Evolutionary conservation across 2,329 filamentous ascomycete genomes (phyloP), one percentile per base, ranked within the genome.

Genomic region (Curvularia hawaiiensis): DNA sequence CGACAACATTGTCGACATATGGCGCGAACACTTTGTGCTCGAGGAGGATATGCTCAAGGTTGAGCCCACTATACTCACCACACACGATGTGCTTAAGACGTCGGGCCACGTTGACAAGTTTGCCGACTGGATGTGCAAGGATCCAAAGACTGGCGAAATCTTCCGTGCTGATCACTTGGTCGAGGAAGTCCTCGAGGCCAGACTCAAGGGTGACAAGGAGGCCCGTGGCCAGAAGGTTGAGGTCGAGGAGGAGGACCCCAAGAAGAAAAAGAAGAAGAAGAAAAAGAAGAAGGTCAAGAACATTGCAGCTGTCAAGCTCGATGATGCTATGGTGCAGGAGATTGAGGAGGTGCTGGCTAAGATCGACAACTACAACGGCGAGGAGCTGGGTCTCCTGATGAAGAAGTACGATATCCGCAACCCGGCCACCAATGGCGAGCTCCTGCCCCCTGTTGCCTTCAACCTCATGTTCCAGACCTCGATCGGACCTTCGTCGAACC

Each of bases 71-170:
- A 95, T 94, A 79, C 79, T 99, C 73, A 99, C 95, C 40, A 95
- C 95, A 33, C 88, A 95, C 71, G 90, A 95, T 47, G 91, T 99
- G 38, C 86, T 99, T 73, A 96, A 98, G 85, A 97, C 94, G 3
- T 80, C 78, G 77, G 95, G 95, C 63, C 95, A 99, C 80, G 95
- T 98, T 65, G 94, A 97, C 78, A 96, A 96, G 79, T 98, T 98
- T 74, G 90, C 92, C 78, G 94, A 98, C 78, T 98, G 91, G 91
- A 97, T 98, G 93, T 97, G 91, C 88, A 97, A 96, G 79, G 95
- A 99, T 78, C 92, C 94, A 62, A 96, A 96, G 84, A 97, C 90
- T 71, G 95, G 95, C 75, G 95, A 99, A 78, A 97, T 97, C 73
- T 88, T 99, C 76, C 88, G 95, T 68, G 92, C 95, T 57, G 95